Evolutionary conservation across 2,329 filamentous ascomycete species (phyloP).

Genomic region (Chaetoscypha palmicola): DNA sequence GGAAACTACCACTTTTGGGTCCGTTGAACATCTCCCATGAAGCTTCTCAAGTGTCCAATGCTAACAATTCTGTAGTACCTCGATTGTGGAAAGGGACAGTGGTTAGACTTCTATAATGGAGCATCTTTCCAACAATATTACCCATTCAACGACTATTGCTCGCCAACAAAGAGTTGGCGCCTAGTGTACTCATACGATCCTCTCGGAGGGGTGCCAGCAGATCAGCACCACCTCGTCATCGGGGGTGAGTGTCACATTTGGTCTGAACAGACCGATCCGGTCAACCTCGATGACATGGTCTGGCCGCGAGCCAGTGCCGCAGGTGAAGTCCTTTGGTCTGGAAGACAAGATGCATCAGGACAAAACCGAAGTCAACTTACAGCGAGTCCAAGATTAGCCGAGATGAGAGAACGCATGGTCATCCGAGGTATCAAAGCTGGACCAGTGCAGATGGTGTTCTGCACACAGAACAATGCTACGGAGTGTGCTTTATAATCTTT

Average conservation of each 20-base stretch:
- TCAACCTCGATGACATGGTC: constrained; percentile 67
- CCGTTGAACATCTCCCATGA: constrained; percentile 27
- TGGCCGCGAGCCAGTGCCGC: constrained; percentile 73
- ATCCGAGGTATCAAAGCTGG: constrained; percentile 56
- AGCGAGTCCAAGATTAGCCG: constrained; percentile 61
- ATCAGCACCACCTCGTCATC: constrained; percentile 60
- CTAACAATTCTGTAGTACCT: constrained; percentile 51
- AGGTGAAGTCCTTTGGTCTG: constrained; percentile 76
- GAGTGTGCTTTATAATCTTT: constrained; percentile 35
- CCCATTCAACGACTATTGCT: constrained; percentile 77
- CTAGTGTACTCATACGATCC: constrained; percentile 78
- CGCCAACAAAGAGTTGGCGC: constrained; percentile 73
- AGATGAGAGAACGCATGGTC: constrained; percentile 71
- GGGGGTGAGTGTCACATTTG: constrained; percentile 80
- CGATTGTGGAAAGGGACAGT: constrained; percentile 75
- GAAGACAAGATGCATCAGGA: constrained; percentile 56
- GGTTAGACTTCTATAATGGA: constrained; percentile 63
- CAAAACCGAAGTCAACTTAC: constrained; percentile 65
- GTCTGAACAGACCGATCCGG: constrained; percentile 70
- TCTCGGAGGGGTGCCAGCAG: constrained; percentile 51
- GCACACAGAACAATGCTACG: constrained; percentile 53
- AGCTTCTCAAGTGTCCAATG: constrained; percentile 5
- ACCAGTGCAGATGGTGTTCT: constrained; percentile 67
- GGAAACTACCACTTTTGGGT: constrained; percentile 76
- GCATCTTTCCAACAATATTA: constrained; percentile 45